phyloP scores from a whole-genome alignment of 306 rosid species.

The Canavalia ensiformis region DNA sequence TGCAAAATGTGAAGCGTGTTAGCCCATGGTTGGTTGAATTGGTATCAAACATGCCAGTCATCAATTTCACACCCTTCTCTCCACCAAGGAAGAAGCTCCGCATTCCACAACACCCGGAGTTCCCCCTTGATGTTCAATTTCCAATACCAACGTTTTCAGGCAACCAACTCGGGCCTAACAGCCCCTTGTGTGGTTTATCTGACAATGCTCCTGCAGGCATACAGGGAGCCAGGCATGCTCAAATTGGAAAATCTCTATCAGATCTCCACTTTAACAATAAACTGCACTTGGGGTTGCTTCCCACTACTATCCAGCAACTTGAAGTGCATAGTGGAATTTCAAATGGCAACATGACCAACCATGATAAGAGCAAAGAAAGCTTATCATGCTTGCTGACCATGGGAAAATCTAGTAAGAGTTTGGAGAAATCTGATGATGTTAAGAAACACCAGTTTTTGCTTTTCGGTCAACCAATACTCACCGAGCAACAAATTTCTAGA shows the following conservation, averaged over 20 bases:
- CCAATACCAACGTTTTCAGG: conserved; percentile 68
- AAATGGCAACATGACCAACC: conserved; percentile 51
- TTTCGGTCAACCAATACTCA: conserved; percentile 94
- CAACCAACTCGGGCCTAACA: conserved; percentile 82
- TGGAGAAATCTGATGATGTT: conserved; percentile 71
- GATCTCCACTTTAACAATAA: conserved; percentile 79
- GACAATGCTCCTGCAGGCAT: conserved; percentile 95
- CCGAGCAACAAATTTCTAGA: conserved; percentile 84
- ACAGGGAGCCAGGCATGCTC: conserved; percentile 99
- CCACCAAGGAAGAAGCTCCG: conserved; percentile 92
- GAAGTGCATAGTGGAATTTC: conserved; percentile 62
- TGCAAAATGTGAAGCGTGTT: conserved; percentile 93
- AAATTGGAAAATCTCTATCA: conserved; percentile 80
- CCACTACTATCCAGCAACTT: conserved; percentile 63
- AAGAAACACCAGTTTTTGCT: conserved; percentile 85
- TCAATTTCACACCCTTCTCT: conserved; percentile 71
- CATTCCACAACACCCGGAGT: conserved; percentile 70
- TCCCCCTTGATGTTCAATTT: conserved; percentile 72
- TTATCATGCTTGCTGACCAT: conserved; percentile 73
- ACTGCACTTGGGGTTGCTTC: conserved; percentile 79
- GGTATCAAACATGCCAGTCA: conserved; percentile 78
- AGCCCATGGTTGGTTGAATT: conserved; percentile 95
- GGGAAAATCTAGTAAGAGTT: conserved; percentile 69
- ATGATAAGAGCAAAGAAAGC: conserved; percentile 63
- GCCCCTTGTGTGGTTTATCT: conserved; percentile 79